A percentile compares a stretch with the other conserved stretches of the same genome.
Conservation (phyloP, 2,329 filamentous ascomycete genomes). For the Madurella mycetomatis region DNA sequence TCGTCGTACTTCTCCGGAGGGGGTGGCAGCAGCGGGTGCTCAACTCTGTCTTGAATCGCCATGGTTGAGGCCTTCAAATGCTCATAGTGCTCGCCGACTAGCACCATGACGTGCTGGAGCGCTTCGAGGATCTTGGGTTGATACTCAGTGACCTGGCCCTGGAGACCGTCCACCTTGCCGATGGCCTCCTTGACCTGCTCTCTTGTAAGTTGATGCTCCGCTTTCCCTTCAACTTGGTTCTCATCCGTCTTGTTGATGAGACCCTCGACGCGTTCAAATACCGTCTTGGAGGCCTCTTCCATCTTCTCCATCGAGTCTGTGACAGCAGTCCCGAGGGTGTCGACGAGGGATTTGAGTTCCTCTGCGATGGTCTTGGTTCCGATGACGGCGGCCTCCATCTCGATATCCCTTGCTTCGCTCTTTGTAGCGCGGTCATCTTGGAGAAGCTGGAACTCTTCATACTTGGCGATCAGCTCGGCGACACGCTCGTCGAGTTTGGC, state of each 20-base stretch:
- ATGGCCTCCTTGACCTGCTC: conserved; percentile 75
- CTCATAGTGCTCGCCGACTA: conserved; percentile 84
- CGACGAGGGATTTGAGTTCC: conserved; percentile 80
- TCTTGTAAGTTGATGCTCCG: conserved; percentile 77
- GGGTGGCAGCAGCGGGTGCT: conserved; percentile 57
- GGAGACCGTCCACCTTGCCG: conserved; percentile 67
- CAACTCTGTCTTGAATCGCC: conserved; percentile 54
- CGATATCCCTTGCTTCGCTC: conserved; percentile 66
- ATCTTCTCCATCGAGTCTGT: conserved; percentile 82
- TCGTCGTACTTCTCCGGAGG: conserved; percentile 63
- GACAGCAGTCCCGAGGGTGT: conserved; percentile 75
- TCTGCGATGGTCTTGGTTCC: conserved; percentile 77
- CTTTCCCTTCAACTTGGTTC: conserved; percentile 65
- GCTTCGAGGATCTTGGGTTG: conserved; percentile 85
- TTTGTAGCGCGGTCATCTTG: conserved; percentile 70
- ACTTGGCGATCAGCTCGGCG: conserved; percentile 75
- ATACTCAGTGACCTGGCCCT: conserved; percentile 73
- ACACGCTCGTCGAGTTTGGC: conserved; percentile 62
- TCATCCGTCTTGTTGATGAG: conserved; percentile 73
- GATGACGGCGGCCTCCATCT: conserved; percentile 68
- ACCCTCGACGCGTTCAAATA: conserved; percentile 78
- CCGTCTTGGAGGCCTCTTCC: conserved; percentile 80
- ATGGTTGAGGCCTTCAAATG: conserved; percentile 67
- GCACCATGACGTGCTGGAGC: conserved; percentile 76
- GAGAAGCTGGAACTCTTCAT: conserved; percentile 75